phyloP scores from a whole-genome alignment of 192 early-diverging fungal genomes.

The Dissophora ornata region DNA sequence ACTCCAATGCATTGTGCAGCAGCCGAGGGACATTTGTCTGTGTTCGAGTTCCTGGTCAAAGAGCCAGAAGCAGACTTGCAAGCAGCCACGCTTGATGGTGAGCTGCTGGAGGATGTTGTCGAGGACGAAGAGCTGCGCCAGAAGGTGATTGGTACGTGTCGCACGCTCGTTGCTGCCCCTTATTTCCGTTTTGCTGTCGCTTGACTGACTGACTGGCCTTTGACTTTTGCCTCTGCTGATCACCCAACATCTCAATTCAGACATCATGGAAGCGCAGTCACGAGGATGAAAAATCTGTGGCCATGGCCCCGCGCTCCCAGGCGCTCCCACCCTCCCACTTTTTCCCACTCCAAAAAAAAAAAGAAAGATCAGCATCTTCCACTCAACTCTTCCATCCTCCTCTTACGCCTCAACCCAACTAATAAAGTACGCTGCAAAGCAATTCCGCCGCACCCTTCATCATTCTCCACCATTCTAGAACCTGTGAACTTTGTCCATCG shows the following conservation, averaged over 20 bases:
- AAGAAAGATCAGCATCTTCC: neutral
- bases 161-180: neutral
- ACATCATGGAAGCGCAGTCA: constrained; percentile 36
- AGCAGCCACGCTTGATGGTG: constrained; percentile 45
- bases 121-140: constrained; percentile 47
- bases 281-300: too few species aligned
- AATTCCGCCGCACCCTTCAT: too few species aligned
- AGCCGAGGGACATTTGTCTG: constrained; percentile 69
- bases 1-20: constrained; percentile 77
- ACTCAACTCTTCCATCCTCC: neutral
- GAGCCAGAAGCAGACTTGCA: constrained; percentile 32
- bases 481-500: neutral
- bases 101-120: constrained; percentile 42
- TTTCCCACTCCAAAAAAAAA: too few species aligned
- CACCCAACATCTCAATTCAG: neutral
- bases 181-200: neutral
- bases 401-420: neutral
- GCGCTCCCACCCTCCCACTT: too few species aligned
- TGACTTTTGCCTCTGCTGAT: constrained; percentile 6
- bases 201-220: neutral
- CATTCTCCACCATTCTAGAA: too few species aligned
- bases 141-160: constrained; percentile 31
- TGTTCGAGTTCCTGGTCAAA: constrained; percentile 58
- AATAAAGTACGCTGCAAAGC: too few species aligned
- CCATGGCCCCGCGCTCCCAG: too few species aligned